Conservation (phyloP, 108 stramenopile genomes). For the Schizochytrium sp. region DNA sequence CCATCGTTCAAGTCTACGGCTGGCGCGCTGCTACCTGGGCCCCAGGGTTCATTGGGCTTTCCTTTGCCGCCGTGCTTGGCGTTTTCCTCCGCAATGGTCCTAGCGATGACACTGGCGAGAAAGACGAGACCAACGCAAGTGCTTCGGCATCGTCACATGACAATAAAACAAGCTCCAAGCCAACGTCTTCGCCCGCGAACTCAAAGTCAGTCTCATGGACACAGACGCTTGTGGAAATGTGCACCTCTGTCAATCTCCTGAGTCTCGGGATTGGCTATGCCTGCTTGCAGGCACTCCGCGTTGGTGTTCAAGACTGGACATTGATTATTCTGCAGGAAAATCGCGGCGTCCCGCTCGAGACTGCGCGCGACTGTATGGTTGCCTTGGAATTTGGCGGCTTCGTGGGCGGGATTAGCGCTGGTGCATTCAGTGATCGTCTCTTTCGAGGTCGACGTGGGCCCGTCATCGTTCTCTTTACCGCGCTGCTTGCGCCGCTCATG, state of each 20-base stretch:
- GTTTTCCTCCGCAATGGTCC: neutral
- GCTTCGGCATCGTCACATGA: too few species aligned
- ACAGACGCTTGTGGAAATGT: neutral
- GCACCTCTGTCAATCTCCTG: neutral
- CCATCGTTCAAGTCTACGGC: neutral
- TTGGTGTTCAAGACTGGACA: conserved; percentile 1
- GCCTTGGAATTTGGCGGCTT: neutral
- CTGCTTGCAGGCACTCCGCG: neutral
- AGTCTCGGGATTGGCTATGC: conserved; percentile 9
- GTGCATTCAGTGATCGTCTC: neutral
- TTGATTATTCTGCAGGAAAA: neutral
- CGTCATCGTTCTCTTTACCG: neutral
- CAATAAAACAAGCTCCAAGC: too few species aligned
- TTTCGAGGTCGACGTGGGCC: neutral
- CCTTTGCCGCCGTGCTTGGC: neutral
- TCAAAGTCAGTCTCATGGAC: neutral
- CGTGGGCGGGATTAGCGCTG: neutral
- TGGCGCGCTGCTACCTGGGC: neutral
- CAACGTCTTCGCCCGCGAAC: too few species aligned
- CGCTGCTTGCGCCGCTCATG: neutral
- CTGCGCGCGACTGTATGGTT: neutral
- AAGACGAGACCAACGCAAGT: neutral
- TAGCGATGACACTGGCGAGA: neutral
- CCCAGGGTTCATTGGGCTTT: neutral
- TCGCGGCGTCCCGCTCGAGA: neutral